Percentiles rank a stretch among this genome's conserved stretches.
Evolutionary conservation across 2,329 filamentous ascomycete genomes (phyloP).

Genomic region (Botrytis pseudocinerea): DNA sequence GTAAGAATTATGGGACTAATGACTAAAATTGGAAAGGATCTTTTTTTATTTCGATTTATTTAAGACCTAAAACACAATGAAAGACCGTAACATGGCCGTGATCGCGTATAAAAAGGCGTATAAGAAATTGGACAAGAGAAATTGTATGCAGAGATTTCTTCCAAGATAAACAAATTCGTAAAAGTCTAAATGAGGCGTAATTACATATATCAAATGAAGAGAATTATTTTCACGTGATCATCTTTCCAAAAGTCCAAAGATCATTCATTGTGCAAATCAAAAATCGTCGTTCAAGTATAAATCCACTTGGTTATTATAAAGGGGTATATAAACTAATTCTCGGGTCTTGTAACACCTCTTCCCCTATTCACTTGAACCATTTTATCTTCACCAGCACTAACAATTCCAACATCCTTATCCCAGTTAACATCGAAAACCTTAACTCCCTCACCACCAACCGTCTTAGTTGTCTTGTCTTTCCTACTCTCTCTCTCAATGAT

Average conservation of each 20-base stretch:
- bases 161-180: neutral
- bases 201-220: neutral
- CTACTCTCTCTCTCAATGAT: conserved; percentile 73
- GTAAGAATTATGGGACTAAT: neutral
- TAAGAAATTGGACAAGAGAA: neutral
- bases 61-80: neutral
- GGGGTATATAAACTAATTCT: conserved; percentile 24
- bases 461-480: conserved; percentile 60
- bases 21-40: neutral
- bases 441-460: conserved; percentile 73
- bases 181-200: neutral
- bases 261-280: neutral
- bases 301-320: conserved; percentile 19
- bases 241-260: neutral
- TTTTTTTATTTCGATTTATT: neutral
- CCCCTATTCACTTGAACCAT: conserved; percentile 79
- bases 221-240: neutral
- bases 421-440: conserved; percentile 90
- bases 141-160: neutral
- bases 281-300: neutral
- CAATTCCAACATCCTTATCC: conserved; percentile 84
- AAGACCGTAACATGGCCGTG: neutral
- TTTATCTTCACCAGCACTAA: conserved; percentile 91
- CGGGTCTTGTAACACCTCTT: conserved; percentile 37
- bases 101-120: neutral